phyloP scores from a whole-genome alignment of 2,329 filamentous ascomycete genomes.

The Botryotinia calthae region DNA sequence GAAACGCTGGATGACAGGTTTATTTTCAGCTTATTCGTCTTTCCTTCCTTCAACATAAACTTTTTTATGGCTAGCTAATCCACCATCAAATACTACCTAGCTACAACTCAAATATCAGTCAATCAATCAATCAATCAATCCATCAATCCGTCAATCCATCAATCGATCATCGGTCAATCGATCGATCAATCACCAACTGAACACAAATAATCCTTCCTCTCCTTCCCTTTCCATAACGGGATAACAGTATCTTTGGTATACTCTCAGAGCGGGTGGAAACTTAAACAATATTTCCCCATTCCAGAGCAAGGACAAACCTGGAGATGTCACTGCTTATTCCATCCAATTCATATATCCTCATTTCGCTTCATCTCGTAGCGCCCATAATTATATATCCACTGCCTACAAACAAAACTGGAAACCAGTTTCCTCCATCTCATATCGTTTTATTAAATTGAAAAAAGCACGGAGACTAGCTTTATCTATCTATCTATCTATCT shows the following conservation, averaged over 20 bases:
- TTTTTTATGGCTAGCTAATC: background rate
- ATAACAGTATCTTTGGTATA: background rate
- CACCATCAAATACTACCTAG: background rate
- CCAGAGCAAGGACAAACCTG: background rate
- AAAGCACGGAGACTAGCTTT: background rate
- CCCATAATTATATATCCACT: background rate
- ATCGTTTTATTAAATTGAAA: background rate
- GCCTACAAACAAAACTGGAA: background rate
- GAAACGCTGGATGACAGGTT: background rate
- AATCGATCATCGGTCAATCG: background rate
- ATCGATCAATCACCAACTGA: background rate
- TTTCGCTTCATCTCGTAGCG: background rate
- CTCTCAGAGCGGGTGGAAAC: background rate
- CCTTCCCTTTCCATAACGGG: background rate
- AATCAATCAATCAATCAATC: background rate
- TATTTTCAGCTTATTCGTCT: background rate
- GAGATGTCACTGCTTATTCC: background rate
- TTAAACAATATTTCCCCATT: background rate
- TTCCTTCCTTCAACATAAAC: background rate
- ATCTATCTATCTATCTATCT: background rate
- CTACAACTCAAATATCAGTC: background rate
- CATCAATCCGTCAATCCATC: background rate
- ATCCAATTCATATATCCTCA: conserved; percentile 3
- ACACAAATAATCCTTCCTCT: background rate
- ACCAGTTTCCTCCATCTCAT: background rate